Conservation (phyloP, 148 eudicot species). For the Euryodendron excelsum region DNA sequence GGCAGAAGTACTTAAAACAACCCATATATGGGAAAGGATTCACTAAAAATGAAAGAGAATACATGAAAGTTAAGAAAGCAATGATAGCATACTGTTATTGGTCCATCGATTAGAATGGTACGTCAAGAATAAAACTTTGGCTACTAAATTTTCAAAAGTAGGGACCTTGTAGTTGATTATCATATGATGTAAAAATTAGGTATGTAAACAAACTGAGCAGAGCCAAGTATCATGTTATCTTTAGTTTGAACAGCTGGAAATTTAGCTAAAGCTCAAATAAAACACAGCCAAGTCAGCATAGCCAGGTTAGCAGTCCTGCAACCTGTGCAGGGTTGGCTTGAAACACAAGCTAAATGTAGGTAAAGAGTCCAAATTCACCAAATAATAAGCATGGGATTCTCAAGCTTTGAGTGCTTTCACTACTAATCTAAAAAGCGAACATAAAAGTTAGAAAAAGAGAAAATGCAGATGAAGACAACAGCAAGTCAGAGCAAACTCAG, state of each 20-base stretch:
- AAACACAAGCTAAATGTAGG: background rate
- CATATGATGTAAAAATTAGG: background rate
- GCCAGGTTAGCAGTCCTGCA: background rate
- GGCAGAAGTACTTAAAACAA: background rate
- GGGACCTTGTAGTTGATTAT: no score
- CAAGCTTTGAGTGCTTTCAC: background rate
- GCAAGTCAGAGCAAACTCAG: no score
- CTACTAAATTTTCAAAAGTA: no score
- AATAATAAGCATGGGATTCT: background rate
- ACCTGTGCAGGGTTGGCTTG: background rate
- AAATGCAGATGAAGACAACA: no score
- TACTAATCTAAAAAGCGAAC: background rate
- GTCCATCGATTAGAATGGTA: background rate
- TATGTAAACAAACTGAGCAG: background rate
- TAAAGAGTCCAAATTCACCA: background rate
- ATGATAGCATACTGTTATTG: background rate
- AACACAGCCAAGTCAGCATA: background rate
- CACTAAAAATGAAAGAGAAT: background rate
- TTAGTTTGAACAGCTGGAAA: background rate
- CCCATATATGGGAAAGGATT: no score
- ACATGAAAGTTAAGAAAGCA: background rate
- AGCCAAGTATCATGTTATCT: background rate
- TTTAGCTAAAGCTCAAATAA: background rate
- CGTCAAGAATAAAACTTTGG: background rate
- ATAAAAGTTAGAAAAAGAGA: background rate